These are phyloP conservation scores for Entophlyctis helioformis DNA, from an alignment of 192 early-diverging fungal genomes.

Conservation along the genomic window DNA sequence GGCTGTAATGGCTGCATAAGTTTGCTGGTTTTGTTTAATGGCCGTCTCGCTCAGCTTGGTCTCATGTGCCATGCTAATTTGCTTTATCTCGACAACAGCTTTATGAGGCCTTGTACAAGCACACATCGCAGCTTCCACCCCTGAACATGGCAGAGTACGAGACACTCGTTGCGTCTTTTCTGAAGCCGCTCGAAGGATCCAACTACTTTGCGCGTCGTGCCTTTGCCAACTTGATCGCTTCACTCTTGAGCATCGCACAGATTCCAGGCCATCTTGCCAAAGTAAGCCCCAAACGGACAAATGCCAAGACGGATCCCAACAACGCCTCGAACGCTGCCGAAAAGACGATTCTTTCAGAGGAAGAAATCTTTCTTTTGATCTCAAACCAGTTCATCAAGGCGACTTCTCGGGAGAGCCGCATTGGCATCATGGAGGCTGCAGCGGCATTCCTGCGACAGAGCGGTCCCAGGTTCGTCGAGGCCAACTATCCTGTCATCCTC, in stretches of 20 bases:
- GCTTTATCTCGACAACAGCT: too few species aligned
- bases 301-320: conserved; percentile 18
- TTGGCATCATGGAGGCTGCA: conserved; percentile 73
- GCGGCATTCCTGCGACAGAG: conserved; percentile 56
- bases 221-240: conserved; percentile 33
- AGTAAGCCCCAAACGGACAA: conserved; percentile 6
- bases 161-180: conserved; percentile 17
- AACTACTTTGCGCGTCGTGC: conserved; percentile 34
- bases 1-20: neutral
- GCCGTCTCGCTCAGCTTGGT: neutral
- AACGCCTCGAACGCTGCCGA: conserved; percentile 16
- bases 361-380: conserved; percentile 60
- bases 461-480: conserved; percentile 57
- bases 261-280: conserved; percentile 17
- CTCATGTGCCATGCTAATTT: conserved; percentile 5
- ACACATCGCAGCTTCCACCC: conserved; percentile 25
- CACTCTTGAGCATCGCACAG: conserved; percentile 44
- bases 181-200: conserved; percentile 40
- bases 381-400: conserved; percentile 46
- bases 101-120: conserved; percentile 31
- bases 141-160: conserved; percentile 45
- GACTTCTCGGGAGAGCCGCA: conserved; percentile 50
- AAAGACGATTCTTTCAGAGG: conserved; percentile 34
- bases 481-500: conserved; percentile 58
- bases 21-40: too few species aligned